Base-by-base conservation (phyloP, 2,329 filamentous ascomycete species). In the Trichoderma breve region DNA sequence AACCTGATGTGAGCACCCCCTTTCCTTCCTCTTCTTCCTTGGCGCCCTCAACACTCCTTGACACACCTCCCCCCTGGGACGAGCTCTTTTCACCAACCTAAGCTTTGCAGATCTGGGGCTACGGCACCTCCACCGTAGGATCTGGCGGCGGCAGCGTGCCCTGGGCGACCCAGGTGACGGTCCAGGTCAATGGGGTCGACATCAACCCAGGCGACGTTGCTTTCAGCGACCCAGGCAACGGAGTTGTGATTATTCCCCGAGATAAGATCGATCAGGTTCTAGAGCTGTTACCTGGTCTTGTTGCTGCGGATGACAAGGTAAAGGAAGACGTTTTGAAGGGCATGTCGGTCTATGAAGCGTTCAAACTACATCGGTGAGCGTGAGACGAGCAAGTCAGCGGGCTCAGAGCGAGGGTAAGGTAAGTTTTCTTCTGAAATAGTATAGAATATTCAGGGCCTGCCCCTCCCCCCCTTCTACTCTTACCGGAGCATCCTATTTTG, bases 211-310 rank as follows among this genome's bases (percentile, higher is more conserved):
- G 91, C 8, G 92, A 94, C 79, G 85, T 94, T 47, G 84, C 93
- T 60, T 90, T 93, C 80, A 87, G 89, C 71, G 92, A 94, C 78
- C 86, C 89, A 5, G 82, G 83, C n/a, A 92, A 93, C 74, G 92
- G 91, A 0, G 87, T 92, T 1, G 91, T 93, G 14, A 85, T 88
- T 32, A 91, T 94, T 71, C 92, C 92, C 1, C 82, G 83, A 62
- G 85, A 85, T 39, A 87, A 89, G 76, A 78, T 93, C 11, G 83
- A 85, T 12, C 85, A 87, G 62, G 87, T 93, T 24, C 77, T 93
- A 14, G 86, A 87, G 63, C 77, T 93, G 74, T 83, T 92, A 74
- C 89, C 90, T 73, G 72, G 76, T 71, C 77, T 86, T 47, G 80
- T 80, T 6, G 75, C 77, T 6, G 88, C 88, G 51, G 90, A 92